Conservation (phyloP, 176 grass and related monocot species). For the Triticum aestivum region IWGSC_CS_RefSeq_v2.1 NC_057812.1:44912302-44912801, state of each 20-base stretch:
- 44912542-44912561: background rate
- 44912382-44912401: too few relatives aligned
- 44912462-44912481: too few relatives aligned
- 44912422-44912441: too few relatives aligned
- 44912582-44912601: background rate
- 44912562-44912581: background rate
- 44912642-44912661: constrained; percentile 1
- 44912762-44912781: background rate
- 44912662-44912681: background rate
- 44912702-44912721: background rate
- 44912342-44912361: too few relatives aligned
- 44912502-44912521: too few relatives aligned
- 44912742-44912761: background rate
- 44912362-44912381: too few relatives aligned
- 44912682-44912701: constrained; percentile 4
- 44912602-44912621: background rate
- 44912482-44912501: too few relatives aligned
- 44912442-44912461: too few relatives aligned
- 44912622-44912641: constrained; percentile 4
- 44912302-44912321: too few relatives aligned
- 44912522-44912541: too few relatives aligned
- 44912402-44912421: too few relatives aligned
- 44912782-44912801: constrained; percentile 13
- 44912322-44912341: too few relatives aligned
- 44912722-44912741: background rate